Base-by-base conservation (phyloP, 768 basidiomycete genomes). In the Boletales sp. region DNA sequence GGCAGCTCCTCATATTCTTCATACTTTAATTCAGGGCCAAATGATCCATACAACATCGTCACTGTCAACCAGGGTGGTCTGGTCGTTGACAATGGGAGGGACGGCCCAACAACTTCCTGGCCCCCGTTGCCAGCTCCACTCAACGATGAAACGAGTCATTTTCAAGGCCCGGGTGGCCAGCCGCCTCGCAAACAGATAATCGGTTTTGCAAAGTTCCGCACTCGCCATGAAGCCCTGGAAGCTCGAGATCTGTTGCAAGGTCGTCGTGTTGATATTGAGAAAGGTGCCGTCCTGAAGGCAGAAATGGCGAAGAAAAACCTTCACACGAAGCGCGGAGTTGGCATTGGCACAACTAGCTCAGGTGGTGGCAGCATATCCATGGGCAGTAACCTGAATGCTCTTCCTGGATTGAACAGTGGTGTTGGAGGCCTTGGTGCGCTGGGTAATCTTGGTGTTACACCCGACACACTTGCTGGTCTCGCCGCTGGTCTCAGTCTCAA, bases 281-380 rank as follows among this genome's bases (percentile, higher is more conserved):
- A 92, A 61, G 93, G 93, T 13, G 84, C 90, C 1, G 86, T 94
- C 3, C 69, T 99, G 35, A 98, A 97, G 69, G 97, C 95, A 18
- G 97, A 98, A 72, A 97, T 99, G 94, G 97, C 97, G 17, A 98
- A 98, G 82, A 99, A 99, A 80, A 98, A 99, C 63, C 70, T 99
- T 35, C 95, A 99, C 63, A 95, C 94, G 17, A 97, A 95, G 73
- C 77, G 91, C 35, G 89, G 89, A 3, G 84, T 92, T 19, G 90
- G 90, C n/a, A 82, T 82, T 6, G 74, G 82, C 17, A 72, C 73
- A 32, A 59, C 56, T 9, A 53, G 49, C 19, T 55, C 65, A 12
- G 61, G 58, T 32, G 54, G 64, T 49, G 69, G 69, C 40, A 52
- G 60, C 48, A 47, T 65, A 42, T 58, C 65, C 52, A 52, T 61